These are phyloP conservation scores for Benincasa hispida DNA, from an alignment of 306 rosid species.

Conservation along the genomic window DNA sequence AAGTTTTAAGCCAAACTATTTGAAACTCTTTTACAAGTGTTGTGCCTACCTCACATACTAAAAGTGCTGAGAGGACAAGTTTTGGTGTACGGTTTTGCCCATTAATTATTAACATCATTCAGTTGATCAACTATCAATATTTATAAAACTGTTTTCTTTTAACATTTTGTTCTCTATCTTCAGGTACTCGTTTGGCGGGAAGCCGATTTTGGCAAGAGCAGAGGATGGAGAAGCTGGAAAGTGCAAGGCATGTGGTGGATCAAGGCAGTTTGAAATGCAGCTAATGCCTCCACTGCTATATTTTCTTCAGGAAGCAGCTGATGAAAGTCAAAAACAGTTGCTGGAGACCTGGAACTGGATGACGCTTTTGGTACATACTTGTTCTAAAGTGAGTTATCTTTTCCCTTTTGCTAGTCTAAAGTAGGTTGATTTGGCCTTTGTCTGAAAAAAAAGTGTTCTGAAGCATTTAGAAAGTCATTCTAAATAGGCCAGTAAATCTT, in stretches of 20 bases:
- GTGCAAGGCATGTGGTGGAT: constrained; percentile 57
- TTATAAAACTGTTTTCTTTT: not conserved
- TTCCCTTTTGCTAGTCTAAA: constrained; percentile 1
- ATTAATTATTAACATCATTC: not conserved
- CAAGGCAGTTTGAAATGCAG: constrained; percentile 77
- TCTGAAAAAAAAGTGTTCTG: no score
- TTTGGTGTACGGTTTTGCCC: not conserved
- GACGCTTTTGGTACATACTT: constrained; percentile 62
- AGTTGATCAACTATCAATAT: not conserved
- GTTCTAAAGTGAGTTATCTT: constrained; percentile 47
- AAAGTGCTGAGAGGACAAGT: not conserved
- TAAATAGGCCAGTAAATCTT: not conserved
- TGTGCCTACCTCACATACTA: not conserved
- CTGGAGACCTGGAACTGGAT: constrained; percentile 84
- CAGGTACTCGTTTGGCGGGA: constrained; percentile 68
- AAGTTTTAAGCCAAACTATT: not conserved
- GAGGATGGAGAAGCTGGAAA: constrained; percentile 44
- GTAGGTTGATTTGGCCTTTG: no score
- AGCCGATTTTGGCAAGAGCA: constrained; percentile 51
- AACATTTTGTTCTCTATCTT: not conserved
- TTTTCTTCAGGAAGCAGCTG: constrained; percentile 62
- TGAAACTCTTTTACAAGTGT: not conserved
- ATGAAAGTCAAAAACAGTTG: constrained; percentile 25
- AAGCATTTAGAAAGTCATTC: not conserved
- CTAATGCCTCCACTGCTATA: constrained; percentile 74